Base-by-base conservation (phyloP, 352 stramenopile species). In the Globisporangium cederbergense region DNA sequence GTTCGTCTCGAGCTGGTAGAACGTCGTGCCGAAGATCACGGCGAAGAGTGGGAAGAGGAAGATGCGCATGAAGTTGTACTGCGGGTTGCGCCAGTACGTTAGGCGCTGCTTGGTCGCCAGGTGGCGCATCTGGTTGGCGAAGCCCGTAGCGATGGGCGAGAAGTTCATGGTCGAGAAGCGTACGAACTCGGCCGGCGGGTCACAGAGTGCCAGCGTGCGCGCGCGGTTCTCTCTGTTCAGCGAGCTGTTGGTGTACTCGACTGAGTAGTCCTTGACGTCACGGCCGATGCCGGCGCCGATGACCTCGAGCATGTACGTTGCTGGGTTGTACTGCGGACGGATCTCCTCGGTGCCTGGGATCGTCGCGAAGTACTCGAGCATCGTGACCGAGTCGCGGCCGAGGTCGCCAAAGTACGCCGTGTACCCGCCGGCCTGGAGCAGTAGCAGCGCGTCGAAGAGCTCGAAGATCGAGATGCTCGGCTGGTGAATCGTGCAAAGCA, bases 401-500 rank as follows among this genome's bases (percentile, higher is more conserved):
- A 98, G 66, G 11, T 95, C 80, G 45, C 92, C 90, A 67, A 97
- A 97, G 68, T 91, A 98, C 2, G 93, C 80, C 13, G 71, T 79
- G 50, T 67, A 77, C 0, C 77, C 79, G 16, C 77, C 79, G 43
- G 70, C 72, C 53, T 94, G 87, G 0, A 98, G 75, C 45, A 98
- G 64, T 9, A 98, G 63, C 0, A 98, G 73, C 64, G 86, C 74
- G 65, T 98, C 93, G 63, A 98, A 98, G 54, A 91, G 78, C 66
- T 95, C 85, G 63, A 98, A 98, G 60, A 98, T 95, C 9, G 79
- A 82, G 18, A 85, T 78, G 66, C 87, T 78, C 20, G 92, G 76
- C 64, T 83, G 76, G 52, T 81, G 76, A 47, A 81, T 81, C 20
- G 73, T 83, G 22, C 73, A 83, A 49, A 98, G 64, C 13, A 98